Evolutionary conservation across 306 rosid genomes (phyloP).

Genomic region (Urtica urens): DNA sequence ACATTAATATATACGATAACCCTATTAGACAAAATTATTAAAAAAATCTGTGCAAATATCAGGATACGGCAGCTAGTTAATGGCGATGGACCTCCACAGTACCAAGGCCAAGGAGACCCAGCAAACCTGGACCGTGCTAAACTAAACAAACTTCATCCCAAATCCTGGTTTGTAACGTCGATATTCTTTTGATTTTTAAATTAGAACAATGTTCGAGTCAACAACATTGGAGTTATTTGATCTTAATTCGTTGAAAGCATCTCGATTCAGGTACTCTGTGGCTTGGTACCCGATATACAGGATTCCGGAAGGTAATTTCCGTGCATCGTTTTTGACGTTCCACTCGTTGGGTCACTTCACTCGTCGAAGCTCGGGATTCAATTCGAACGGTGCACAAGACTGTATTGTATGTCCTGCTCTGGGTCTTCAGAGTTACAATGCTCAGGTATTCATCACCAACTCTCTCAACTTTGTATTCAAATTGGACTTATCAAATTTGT

Average conservation of each 20-base stretch:
- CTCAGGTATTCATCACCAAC: slow-evolving; percentile 36
- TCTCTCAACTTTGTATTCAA: not conserved
- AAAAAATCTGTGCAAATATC: slow-evolving; percentile 20
- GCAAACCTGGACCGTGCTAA: slow-evolving; percentile 40
- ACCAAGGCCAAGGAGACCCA: slow-evolving; percentile 48
- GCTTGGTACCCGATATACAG: slow-evolving; percentile 97
- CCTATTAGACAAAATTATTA: too few relatives aligned
- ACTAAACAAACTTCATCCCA: slow-evolving; percentile 60
- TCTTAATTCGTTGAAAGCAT: slow-evolving; percentile 13
- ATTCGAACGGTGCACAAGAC: slow-evolving; percentile 21
- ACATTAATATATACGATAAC: too few relatives aligned
- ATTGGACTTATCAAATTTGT: not conserved
- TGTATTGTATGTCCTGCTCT: slow-evolving; percentile 59
- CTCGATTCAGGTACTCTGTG: slow-evolving; percentile 69
- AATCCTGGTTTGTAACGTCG: slow-evolving; percentile 48
- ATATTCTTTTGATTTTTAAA: slow-evolving; percentile 7
- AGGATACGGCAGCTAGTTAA: slow-evolving; percentile 59
- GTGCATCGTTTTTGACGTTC: slow-evolving; percentile 75
- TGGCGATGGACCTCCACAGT: slow-evolving; percentile 31
- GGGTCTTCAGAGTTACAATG: slow-evolving; percentile 81
- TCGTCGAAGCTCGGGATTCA: slow-evolving; percentile 27
- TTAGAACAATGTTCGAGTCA: not conserved
- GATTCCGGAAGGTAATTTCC: slow-evolving; percentile 73
- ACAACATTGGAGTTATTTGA: slow-evolving; percentile 14
- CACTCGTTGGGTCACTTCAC: slow-evolving; percentile 74